Percentiles rank a stretch among this genome's conserved stretches.
Conservation (phyloP, 768 basidiomycete genomes). For the Mycena alexandri region DNA sequence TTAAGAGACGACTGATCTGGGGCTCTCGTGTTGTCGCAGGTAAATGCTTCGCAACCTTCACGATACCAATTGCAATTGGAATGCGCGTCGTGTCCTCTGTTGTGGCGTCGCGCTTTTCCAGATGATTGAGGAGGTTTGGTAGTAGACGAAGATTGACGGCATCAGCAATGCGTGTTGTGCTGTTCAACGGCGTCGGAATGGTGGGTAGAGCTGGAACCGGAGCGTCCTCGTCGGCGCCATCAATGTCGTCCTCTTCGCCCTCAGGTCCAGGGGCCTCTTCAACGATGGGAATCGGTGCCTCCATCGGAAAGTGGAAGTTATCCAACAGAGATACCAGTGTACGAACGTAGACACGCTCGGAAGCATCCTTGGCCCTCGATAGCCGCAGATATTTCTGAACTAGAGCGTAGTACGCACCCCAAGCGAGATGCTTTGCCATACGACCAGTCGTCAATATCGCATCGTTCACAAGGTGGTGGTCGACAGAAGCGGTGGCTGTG, state of each 20-base stretch:
- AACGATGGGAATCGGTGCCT: conserved; percentile 59
- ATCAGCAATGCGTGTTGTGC: conserved; percentile 69
- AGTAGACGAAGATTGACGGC: conserved; percentile 82
- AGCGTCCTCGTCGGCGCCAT: conserved; percentile 44
- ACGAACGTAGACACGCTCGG: conserved; percentile 87
- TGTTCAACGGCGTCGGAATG: conserved; percentile 34
- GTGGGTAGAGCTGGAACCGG: conserved; percentile 19
- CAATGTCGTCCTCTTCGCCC: conserved; percentile 48
- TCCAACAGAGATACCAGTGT: conserved; percentile 87
- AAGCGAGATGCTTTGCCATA: conserved; percentile 81
- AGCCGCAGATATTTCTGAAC: conserved; percentile 86
- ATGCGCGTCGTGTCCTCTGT: conserved; percentile 89
- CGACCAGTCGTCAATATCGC: conserved; percentile 85
- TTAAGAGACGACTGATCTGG: conserved; percentile 83
- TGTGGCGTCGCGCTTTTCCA: conserved; percentile 84
- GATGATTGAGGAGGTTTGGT: conserved; percentile 81
- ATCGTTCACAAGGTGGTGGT: conserved; percentile 92
- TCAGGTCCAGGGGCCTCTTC: conserved; percentile 46
- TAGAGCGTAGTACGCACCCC: conserved; percentile 86
- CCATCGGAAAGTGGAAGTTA: conserved; percentile 92
- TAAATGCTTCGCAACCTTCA: conserved; percentile 85
- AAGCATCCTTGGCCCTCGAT: conserved; percentile 73
- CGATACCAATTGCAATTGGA: conserved; percentile 89
- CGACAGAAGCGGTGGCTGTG: conserved; percentile 66
- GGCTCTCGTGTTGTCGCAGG: conserved; percentile 71